Base-by-base conservation (phyloP, 2,329 filamentous ascomycete species). In the Fusarium sp. region DNA sequence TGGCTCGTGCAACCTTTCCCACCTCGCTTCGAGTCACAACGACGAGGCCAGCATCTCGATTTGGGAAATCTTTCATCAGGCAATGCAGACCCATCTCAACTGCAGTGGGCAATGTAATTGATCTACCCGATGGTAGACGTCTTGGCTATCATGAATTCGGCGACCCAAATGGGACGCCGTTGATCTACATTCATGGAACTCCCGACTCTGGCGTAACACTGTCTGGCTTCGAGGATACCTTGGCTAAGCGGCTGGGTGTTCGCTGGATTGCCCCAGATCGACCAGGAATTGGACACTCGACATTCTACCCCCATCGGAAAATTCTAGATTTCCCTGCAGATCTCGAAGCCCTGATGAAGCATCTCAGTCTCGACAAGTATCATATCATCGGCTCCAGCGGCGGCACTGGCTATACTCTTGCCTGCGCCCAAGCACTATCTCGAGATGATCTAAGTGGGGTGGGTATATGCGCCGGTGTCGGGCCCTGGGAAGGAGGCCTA, bases 31-130 rank as follows among this genome's bases (percentile, higher is more conserved):
- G 34, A 37, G 34, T n/a, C 34, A 37, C 34, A 11, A 11, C 16
- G 34, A 37, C 16, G 5, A 37, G 34, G 1, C 34, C 34, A 1
- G 34, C 16, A 37, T 37, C 34, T 37, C 16, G 16, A 37, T 37
- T 6, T 1, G 9, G 3, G 6, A 11, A 37, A 6, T 5, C 9
- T 9, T 18, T 10, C 32, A 18, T 1, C 4, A 18, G 9, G 0
- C 16, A 37, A 37, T 18, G 34, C 0, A 37, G 34, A 37, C 16
- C 34, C 5, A 11, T 37, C 1, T 37, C 34, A 7, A 37, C 34
- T 2, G 34, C 34, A 6, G 34, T 37, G 1, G 34, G 34, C 16
- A 7, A 37, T 0, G 3, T 16, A 4, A 37, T 37, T n/a, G 34
- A 37, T 1, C 3, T 37, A 2, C 34, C 34, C 0, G 18, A 37